Evolutionary conservation across 805 yeast genomes (phyloP), one percentile per base, ranked within the genome.

Genomic region (Hanseniaspora valbyensis): DNA sequence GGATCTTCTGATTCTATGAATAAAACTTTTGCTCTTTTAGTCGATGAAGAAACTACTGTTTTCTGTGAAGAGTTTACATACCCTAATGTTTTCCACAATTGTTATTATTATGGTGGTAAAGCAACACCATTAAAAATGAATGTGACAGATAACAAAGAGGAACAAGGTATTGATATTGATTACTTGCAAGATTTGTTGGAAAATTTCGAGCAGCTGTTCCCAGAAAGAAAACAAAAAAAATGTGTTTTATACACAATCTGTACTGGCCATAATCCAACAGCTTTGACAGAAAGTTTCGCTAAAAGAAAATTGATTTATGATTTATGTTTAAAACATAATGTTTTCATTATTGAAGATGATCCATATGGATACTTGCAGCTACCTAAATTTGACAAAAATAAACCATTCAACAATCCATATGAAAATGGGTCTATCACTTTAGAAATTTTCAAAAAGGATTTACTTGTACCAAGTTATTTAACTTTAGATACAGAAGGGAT

Each of bases 211-310:
- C 58, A 65, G 1, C 41, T 59, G 14, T 64, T 73, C 32, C 79
- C 81, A 3, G 74, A 68, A 37, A 46, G 40, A 33, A 66, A 67
- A 36, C 75, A 77, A 53, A 76, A 67, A 55, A 86, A 87, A 24
- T 77, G 74, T 58, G 71, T 74, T 1, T 61, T 80, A 34, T 81
- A 81, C 63, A 78, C 84, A 6, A 78, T 81, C 56, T 75, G 83
- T 33, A 78, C 80, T 13, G 85, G 86, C 21, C 87, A 81, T 59
- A 81, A 81, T 61, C 87, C 87, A 30, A 70, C 78, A 5, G 85
- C 85, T 5, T 62, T 75, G 52, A 73, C 83, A 0, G 74, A 75
- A 53, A 55, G 72, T 9, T 52, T 68, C 34, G 79, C 71, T 41
- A 70, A 72, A 53, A 70, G 82, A 53, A 62, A 66, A 43, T 62